A percentile compares a stretch with the other conserved stretches of the same genome.
Evolutionary conservation across 2,329 filamentous ascomycete species (phyloP).

Genomic region (Pseudocercospora fuligena): DNA sequence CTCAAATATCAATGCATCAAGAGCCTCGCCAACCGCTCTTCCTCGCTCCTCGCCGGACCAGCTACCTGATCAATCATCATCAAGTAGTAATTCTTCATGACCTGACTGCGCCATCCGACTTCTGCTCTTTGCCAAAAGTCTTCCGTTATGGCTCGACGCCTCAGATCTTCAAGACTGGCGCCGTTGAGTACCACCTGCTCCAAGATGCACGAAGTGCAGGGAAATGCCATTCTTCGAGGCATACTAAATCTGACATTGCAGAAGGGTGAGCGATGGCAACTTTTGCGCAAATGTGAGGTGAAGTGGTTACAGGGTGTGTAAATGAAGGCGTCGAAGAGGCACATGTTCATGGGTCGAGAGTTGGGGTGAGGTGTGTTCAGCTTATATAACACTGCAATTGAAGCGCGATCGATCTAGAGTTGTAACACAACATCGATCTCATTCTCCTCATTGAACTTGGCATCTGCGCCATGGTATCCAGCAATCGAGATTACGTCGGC

Average conservation of each 20-base stretch:
- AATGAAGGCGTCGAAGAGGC: background rate
- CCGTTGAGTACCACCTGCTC: background rate
- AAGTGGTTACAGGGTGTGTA: constrained; percentile 1
- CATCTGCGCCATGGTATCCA: background rate
- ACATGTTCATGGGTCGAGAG: background rate
- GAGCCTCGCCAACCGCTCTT: background rate
- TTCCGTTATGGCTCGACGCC: background rate
- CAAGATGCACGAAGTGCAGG: background rate
- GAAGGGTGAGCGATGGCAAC: background rate
- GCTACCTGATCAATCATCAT: background rate
- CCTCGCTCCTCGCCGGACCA: background rate
- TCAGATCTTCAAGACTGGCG: background rate
- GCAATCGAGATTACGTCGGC: background rate
- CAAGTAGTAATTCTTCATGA: background rate
- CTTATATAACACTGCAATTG: background rate
- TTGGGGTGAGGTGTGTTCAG: background rate
- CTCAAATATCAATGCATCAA: background rate
- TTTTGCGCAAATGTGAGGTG: background rate
- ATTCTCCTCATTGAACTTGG: background rate
- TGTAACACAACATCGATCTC: background rate
- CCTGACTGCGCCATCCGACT: background rate
- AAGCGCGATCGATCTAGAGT: background rate
- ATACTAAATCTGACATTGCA: background rate
- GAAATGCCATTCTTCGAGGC: background rate
- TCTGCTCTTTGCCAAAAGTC: background rate